Base-by-base conservation (phyloP, 495 filamentous ascomycete species). In the Physcia stellaris region DNA sequence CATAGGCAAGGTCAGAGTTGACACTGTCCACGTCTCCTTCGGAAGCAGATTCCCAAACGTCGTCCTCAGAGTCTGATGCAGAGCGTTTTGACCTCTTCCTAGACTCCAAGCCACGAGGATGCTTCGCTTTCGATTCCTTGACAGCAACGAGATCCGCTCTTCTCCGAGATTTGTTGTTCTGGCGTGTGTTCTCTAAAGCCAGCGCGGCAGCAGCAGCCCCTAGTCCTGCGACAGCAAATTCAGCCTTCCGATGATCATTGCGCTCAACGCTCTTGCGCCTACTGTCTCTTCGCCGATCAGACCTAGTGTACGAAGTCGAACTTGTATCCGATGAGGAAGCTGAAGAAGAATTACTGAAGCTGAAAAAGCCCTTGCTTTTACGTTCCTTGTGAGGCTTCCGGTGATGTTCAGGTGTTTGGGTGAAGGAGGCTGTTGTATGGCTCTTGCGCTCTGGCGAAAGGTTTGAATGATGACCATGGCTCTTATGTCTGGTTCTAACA, bases 1-100 rank as follows among this genome's bases (percentile, higher is more conserved):
- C 61, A 50, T 67, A 80, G 2, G 73, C 73, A 31, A 80, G 62
- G 6, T 52, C 68, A 18, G 73, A 76, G 39, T 59, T 59, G n/a
- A 55, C 57, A 50, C 64, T 67, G 4, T 63, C 27, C 7, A 33
- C 62, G 10, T 71, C 67, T 21, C 64, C 66, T 21, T 67, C 67
- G 1, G 71, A 71, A 18, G 70, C 65, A 49, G 74, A 71, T 34
- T 77, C 67, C 77, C 75, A 79, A n/a, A 58, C 67, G n/a, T 72
- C 73, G 21, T 73, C 68, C 11, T 64, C 59, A 2, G 41, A 30
- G 28, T 22, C 51, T 20, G 47, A 56, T 19, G 60, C 59, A 12
- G 52, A 42, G 32, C 55, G 52, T 26, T 55, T 51, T 6, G 52
- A 46, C 23, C 54, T 37, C 33, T 29, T 22, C 11, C 32, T 20